A percentile compares a stretch with the other conserved stretches of the same genome.
phyloP scores from a whole-genome alignment of 2,329 filamentous ascomycete species.

The Exserohilum rostratum region DNA sequence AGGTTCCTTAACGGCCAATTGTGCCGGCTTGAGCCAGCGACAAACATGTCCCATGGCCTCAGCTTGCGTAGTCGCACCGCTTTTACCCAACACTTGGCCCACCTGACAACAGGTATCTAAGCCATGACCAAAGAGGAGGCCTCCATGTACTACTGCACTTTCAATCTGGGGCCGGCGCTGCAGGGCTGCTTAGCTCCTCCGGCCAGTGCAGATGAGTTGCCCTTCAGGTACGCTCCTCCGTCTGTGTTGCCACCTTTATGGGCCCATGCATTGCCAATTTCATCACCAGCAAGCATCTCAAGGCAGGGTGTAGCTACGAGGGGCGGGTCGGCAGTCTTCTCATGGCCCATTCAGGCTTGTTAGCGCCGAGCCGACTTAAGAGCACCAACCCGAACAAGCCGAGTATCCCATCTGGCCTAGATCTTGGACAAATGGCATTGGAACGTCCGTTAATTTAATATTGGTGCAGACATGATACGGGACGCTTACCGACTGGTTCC shows the following conservation, averaged over 20 bases:
- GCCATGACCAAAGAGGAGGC: too few relatives aligned
- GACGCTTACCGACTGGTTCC: constrained; percentile 21
- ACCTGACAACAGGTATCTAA: constrained; percentile 1
- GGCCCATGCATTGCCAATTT: constrained; percentile 13
- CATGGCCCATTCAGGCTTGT: not conserved
- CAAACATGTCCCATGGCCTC: constrained; percentile 3
- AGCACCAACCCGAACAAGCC: not conserved
- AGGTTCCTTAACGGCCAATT: not conserved
- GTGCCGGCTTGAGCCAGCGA: too few relatives aligned
- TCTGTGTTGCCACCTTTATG: constrained; percentile 12
- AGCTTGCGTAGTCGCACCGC: constrained; percentile 6
- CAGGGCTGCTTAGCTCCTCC: constrained; percentile 6
- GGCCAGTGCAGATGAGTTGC: constrained; percentile 5
- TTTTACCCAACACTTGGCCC: constrained; percentile 1
- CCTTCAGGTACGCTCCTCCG: constrained; percentile 3
- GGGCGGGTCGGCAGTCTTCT: not conserved
- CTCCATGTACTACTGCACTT: not conserved
- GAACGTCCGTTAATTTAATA: constrained; percentile 4
- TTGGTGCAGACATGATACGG: constrained; percentile 6
- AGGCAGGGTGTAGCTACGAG: not conserved
- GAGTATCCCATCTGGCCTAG: constrained; percentile 1
- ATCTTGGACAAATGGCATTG: constrained; percentile 19
- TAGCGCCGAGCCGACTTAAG: constrained; percentile 7
- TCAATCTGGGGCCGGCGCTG: constrained; percentile 4
- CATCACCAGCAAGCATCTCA: constrained; percentile 7